Evolutionary conservation across 2,329 filamentous ascomycete genomes (phyloP), one percentile per base, ranked within the genome.

Genomic region (Curvularia spicifera): DNA sequence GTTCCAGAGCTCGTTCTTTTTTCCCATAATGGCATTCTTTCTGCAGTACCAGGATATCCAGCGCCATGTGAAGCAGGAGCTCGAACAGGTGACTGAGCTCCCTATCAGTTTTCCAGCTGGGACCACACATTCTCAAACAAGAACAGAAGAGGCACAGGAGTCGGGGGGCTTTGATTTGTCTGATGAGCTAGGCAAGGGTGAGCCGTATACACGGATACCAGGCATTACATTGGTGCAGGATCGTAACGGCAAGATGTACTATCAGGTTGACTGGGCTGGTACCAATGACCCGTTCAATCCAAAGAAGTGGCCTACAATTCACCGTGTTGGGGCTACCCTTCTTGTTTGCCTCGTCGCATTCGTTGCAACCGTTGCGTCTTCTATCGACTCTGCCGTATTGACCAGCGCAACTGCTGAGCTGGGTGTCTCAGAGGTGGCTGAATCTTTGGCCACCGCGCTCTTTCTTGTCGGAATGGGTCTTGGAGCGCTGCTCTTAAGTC

Each of bases 301-400:
- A 1, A 53, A 57, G 55, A 45, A 57, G 18, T 57, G 45, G 43
- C 49, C 55, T 43, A 53, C 50, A 12, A 39, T 53, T 15, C 50
- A 57, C n/a, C 55, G 50, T 48, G 37, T 53, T 13, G 44, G 44
- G 20, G 55, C 50, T 20, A 57, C 55, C 28, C 31, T 57, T 24
- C 55, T 57, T 22, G 50, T 59, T 39, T 82, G 46, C 13, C 45
- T 55, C 20, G 51, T 87, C 29, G 83, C 78, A 0, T 80, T 83
- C 28, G 78, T 83, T 0, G 82, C 85, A 0, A 80, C 80, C 3
- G 75, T 80, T 1, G 83, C 84, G 0, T 83, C 81, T 4, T 80
- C 83, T 0, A 84, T 87, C 40, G 83, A 86, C 53, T 81, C 82
- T 0, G 78, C 78, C 0, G 81, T 82, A 0, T 60, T 84, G 0